Base-by-base conservation (phyloP, 164 flowering plant species). In the Litsea cubeba region DNA sequence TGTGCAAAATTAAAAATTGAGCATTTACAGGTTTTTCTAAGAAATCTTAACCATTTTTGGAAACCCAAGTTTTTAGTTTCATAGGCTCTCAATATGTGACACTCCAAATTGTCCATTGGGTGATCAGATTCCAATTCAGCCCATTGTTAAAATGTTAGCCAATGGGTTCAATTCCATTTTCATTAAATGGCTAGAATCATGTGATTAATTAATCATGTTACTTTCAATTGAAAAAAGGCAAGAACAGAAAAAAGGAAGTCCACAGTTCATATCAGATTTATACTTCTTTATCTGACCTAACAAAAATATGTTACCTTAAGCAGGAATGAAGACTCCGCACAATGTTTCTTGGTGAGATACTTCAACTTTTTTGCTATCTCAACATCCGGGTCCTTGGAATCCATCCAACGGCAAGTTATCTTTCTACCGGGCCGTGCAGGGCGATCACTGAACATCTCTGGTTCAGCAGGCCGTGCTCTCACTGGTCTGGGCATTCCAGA, bases 401-500 rank as follows among this genome's bases (percentile, higher is more conserved):
- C 87, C 81, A 92, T 2, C 98, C 98, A 92, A 5, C 79, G 79
- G 68, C 72, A 80, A 0, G 57, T 30, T 30, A 85, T 82, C 73
- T 62, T 80, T 64, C 87, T 79, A 10, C 87, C 90, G 50, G 95
- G 95, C 77, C 79, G 86, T 58, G 2, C 32, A 1, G 98, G 97
- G 28, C 88, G 87, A 67, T 91, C 91, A 64, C 64, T 79, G 74
- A 90, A 94, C 95, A 91, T 92, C 73, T 82, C 87, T 0, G 28
- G 24, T 35, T 76, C 77, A 35, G 98, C 95, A 73, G 81, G 69
- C 26, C 80, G 79, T 28, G 86, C 92, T 75, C 89, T 89, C 26
- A 88, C 92, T 46, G 97, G 96, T 85, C 95, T 84, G 5, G 97
- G 98, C 93, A 91, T 90, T 62, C 97, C 98, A 32, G 77, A 81